Conservation (phyloP, 2,329 filamentous ascomycete genomes). For the Bisporella sp. region DNA sequence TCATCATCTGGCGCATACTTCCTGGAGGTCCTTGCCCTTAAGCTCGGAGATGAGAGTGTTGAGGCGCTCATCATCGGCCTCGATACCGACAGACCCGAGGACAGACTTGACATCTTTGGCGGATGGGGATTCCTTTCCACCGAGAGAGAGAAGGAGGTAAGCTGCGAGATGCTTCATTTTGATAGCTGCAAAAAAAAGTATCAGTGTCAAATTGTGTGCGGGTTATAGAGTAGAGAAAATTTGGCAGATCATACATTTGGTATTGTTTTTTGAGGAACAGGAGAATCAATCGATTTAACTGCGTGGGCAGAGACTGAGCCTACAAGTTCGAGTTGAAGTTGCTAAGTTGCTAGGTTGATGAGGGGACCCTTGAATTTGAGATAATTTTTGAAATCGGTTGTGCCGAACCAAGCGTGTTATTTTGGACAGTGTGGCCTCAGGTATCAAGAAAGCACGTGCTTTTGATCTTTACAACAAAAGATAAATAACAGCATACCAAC, state of each 20-base stretch:
- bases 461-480: no score
- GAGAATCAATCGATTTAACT: conserved; percentile 99
- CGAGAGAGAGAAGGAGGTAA: conserved; percentile 94
- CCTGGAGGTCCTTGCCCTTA: conserved; percentile 84
- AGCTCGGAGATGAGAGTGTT: conserved; percentile 84
- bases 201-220: no score
- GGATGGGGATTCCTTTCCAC: conserved; percentile 84
- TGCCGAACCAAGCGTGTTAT: no score
- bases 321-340: conserved; percentile 57
- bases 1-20: conserved; percentile 51
- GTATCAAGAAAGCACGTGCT: no score
- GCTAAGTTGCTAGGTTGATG: no score
- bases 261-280: conserved; percentile 46
- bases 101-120: conserved; percentile 81
- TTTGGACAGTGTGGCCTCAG: no score
- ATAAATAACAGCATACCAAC: no score
- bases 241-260: conserved; percentile 17
- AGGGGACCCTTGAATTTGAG: no score
- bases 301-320: conserved; percentile 99
- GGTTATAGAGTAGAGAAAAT: not conserved
- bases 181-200: conserved; percentile 31
- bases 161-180: conserved; percentile 99
- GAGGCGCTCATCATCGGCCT: conserved; percentile 84
- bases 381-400: no score
- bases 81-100: conserved; percentile 89